Percentiles rank a stretch among this genome's conserved stretches.
Conservation (phyloP, 192 early-diverging fungal genomes). For the Dimargaris cristalligena region DNA sequence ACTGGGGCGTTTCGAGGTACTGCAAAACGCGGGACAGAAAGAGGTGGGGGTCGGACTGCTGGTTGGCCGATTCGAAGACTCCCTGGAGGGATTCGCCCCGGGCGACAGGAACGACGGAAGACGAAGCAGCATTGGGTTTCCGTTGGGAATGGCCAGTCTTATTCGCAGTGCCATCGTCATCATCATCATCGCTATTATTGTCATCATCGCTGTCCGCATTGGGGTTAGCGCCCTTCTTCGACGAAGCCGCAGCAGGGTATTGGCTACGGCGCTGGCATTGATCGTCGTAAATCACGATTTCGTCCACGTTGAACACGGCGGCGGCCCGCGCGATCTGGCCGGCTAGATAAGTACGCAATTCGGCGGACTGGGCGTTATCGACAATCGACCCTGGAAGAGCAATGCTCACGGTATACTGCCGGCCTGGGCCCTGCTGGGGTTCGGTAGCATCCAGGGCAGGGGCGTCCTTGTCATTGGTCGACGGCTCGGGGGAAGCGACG, state of each 20-base stretch:
- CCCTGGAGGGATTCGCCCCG: slow-evolving; percentile 6
- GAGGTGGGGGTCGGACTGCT: slow-evolving; percentile 32
- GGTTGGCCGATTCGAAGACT: slow-evolving; percentile 17
- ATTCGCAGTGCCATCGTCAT: no score
- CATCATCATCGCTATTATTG: no score
- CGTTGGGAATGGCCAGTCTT: not conserved
- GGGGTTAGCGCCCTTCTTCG: no score
- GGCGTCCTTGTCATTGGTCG: no score
- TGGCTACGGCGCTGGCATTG: not conserved
- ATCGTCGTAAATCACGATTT: slow-evolving; percentile 49
- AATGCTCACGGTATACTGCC: slow-evolving; percentile 41
- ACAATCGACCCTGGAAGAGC: slow-evolving; percentile 49
- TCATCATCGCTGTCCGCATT: no score
- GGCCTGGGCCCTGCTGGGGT: not conserved
- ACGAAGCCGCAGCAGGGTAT: no score
- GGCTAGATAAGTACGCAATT: slow-evolving; percentile 50
- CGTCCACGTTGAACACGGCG: slow-evolving; percentile 43
- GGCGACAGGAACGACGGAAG: no score
- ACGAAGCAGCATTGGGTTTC: not conserved
- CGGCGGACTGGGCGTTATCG: slow-evolving; percentile 38
- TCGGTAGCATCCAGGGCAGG: no score
- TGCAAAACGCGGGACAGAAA: slow-evolving; percentile 49
- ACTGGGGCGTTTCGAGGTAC: slow-evolving; percentile 52
- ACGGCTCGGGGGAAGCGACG: no score
- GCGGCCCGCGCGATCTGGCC: slow-evolving; percentile 48